Percentiles rank a stretch among this genome's conserved stretches.
Conservation (phyloP, 176 grass and related monocot species). For the Bothriochloa decipiens region DNA sequence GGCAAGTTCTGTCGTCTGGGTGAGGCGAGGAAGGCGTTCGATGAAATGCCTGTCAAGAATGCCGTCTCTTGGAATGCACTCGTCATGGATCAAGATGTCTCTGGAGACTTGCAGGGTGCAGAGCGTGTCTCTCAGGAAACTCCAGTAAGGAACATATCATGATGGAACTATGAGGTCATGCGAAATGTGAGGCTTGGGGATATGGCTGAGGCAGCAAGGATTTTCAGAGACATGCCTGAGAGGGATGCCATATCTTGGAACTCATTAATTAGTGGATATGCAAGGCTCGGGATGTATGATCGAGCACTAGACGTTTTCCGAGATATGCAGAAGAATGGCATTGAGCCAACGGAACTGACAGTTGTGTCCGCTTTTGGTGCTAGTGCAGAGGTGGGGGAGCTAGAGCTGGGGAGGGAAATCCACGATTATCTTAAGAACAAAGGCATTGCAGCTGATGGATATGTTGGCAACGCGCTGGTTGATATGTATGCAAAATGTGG, state of each 20-base stretch:
- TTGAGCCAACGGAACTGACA: constrained; percentile 64
- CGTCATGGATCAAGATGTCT: constrained; percentile 43
- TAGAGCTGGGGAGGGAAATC: constrained; percentile 53
- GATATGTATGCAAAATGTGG: constrained; percentile 89
- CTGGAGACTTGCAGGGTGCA: constrained; percentile 38
- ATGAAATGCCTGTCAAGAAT: constrained; percentile 58
- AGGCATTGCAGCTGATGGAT: constrained; percentile 63
- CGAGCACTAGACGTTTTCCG: constrained; percentile 49
- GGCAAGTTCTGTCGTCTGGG: constrained; percentile 41
- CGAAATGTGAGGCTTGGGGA: constrained; percentile 46
- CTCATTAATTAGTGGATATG: constrained; percentile 64
- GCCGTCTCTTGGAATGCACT: constrained; percentile 62
- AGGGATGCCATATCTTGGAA: constrained; percentile 70
- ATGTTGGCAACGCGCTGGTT: constrained; percentile 60
- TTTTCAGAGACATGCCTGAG: constrained; percentile 59
- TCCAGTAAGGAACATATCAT: constrained; percentile 53
- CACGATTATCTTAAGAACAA: constrained; percentile 58
- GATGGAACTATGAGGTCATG: constrained; percentile 67
- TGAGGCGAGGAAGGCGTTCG: constrained; percentile 56
- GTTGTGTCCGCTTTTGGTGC: constrained; percentile 60
- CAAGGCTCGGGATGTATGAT: constrained; percentile 37
- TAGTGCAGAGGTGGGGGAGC: constrained; percentile 47
- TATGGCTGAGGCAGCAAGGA: constrained; percentile 37
- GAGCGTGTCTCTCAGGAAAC: constrained; percentile 41
- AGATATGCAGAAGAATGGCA: constrained; percentile 52